phyloP scores from a whole-genome alignment of 768 basidiomycete genomes.

The Plicaturopsis crispa region DNA sequence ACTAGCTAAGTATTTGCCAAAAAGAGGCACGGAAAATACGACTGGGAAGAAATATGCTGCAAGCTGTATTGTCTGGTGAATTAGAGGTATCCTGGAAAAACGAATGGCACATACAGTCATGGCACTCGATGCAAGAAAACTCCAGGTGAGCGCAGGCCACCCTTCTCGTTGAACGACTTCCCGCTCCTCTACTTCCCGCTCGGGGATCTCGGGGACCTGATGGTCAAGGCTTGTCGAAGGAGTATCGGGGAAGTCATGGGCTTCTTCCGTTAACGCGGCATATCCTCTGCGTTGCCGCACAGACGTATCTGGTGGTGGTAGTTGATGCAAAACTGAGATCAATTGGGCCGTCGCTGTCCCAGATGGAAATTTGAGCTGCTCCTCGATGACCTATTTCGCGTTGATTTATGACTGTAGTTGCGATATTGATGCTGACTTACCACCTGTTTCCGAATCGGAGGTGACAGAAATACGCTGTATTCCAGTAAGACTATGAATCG shows the following conservation, averaged over 20 bases:
- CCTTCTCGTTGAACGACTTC: conserved; percentile 56
- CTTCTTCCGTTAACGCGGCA: conserved; percentile 12
- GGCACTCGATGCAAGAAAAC: conserved; percentile 65
- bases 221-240: conserved; percentile 23
- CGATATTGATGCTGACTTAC: conserved; percentile 33
- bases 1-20: conserved; percentile 74
- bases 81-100: conserved; percentile 1
- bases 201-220: conserved; percentile 13
- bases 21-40: conserved; percentile 78
- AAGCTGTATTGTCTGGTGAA: conserved; percentile 39
- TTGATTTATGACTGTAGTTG: conserved; percentile 1
- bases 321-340: conserved; percentile 80
- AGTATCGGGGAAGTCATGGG: not conserved
- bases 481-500: conserved; percentile 5
- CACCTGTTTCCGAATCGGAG: conserved; percentile 91
- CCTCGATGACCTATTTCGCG: conserved; percentile 71
- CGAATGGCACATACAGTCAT: conserved; percentile 80
- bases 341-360: conserved; percentile 96
- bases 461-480: conserved; percentile 85
- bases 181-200: conserved; percentile 27
- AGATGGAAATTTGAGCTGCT: conserved; percentile 89
- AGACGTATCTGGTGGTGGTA: conserved; percentile 57
- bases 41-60: conserved; percentile 86
- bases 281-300: conserved; percentile 55
- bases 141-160: conserved; percentile 72